Base-by-base conservation (phyloP, 164 flowering plant species). In the Stephania yunnanensis region DNA sequence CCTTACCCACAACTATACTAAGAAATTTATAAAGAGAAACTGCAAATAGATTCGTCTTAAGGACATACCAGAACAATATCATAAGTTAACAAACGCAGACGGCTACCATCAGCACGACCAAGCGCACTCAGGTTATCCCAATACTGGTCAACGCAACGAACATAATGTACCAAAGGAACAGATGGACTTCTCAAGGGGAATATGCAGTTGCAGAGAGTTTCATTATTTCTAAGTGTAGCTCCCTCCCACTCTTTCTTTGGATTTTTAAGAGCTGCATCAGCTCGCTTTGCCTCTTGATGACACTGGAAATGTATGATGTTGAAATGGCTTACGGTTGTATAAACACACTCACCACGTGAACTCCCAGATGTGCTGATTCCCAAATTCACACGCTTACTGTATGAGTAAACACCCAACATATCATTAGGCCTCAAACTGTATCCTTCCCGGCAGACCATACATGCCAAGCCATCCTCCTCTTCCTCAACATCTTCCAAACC, bases 201-300 rank as follows among this genome's bases (percentile, higher is more conserved):
- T 42, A 96, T 80, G 73, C 97, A 91, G 83, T 96, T 96, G 86
- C 99, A 94, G 9, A 94, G 97, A 48, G 98, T 94, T 83, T 89
- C 95, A 72, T 90, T 96, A 87, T 96, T 96, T 74, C 99, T 81
- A 11, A 96, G 90, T 44, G 98, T 87, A 61, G 99, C 99, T 4
- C 99, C 99, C 58, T 96, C 99, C 99, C 99, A 96, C 79, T 96
- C 99, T 84, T 94, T 96, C 89, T 96, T 96, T 63, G 99, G 99
- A 82, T 86, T 91, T 75, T 73, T 94, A 22, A 96, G 83, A 78
- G 97, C 97, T 63, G 97, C 94, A 85, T 96, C 99, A 29, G 98
- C 97, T 81, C 97, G 81, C 79, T 96, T 96, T 50, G 99, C 99
- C 84, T 96, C 98, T 70, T 90, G 97, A 82, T 96, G 99, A 82